Conservation (phyloP, 208 protist species). For the Entamoeba invadens region DNA sequence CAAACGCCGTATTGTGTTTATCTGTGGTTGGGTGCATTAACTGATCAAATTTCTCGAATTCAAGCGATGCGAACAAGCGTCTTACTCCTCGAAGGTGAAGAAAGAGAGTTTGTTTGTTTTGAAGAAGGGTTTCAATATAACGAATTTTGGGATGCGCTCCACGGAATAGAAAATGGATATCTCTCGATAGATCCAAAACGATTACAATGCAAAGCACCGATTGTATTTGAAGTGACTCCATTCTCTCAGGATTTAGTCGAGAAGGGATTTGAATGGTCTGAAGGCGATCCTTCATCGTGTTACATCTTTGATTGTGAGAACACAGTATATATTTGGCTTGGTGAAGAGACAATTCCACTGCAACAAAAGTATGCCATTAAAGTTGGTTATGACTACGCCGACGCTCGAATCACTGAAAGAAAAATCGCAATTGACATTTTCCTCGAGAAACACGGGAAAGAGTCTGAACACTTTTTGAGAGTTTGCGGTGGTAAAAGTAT, state of each 20-base stretch:
- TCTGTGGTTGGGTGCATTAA: neutral
- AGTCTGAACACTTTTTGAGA: neutral
- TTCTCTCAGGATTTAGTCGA: neutral
- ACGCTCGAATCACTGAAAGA: neutral
- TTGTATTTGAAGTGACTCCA: neutral
- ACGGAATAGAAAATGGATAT: neutral
- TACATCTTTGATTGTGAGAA: neutral
- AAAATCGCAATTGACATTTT: neutral
- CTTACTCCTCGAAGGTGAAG: neutral
- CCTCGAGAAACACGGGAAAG: neutral
- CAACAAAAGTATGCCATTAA: neutral
- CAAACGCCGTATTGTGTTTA: neutral
- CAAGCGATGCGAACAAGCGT: neutral
- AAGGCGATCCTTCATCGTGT: neutral
- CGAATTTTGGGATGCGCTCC: neutral
- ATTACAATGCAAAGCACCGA: neutral
- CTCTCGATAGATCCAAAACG: neutral
- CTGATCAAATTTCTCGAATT: neutral
- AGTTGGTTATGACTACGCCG: neutral
- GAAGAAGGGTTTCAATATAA: neutral
- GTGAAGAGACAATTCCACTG: neutral
- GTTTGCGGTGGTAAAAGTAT: neutral
- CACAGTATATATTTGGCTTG: neutral
- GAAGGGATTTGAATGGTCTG: neutral
- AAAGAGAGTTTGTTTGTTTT: neutral